Percentiles rank a stretch among this genome's conserved stretches.
phyloP scores from a whole-genome alignment of 2,329 filamentous ascomycete genomes.

The Aspergillus glaucus region DNA sequence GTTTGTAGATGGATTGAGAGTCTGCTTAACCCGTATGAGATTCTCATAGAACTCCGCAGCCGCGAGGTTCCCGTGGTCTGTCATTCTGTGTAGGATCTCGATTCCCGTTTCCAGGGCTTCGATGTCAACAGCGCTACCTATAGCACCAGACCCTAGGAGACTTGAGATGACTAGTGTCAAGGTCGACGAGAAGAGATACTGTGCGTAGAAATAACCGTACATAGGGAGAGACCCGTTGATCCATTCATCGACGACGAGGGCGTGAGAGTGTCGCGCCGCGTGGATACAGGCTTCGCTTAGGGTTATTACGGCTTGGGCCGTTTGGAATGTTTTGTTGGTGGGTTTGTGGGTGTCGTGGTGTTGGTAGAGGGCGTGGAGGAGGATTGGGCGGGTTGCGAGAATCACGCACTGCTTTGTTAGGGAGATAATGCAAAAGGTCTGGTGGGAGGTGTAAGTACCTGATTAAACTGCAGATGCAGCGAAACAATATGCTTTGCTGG shows the following conservation, averaged over 20 bases:
- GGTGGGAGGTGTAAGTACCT: constrained; percentile 11
- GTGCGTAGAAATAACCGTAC: constrained; percentile 30
- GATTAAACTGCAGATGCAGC: constrained; percentile 29
- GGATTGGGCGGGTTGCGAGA: constrained; percentile 28
- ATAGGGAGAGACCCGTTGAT: constrained; percentile 26
- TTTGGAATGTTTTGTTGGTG: constrained; percentile 1
- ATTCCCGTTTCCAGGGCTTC: constrained; percentile 18
- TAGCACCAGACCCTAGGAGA: constrained; percentile 8
- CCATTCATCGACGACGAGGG: constrained; percentile 26
- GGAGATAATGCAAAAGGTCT: background rate
- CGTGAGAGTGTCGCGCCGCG: constrained; percentile 24
- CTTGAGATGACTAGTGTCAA: constrained; percentile 27
- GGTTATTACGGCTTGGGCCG: constrained; percentile 20
- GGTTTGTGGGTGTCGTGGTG: constrained; percentile 6
- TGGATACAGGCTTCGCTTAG: constrained; percentile 28
- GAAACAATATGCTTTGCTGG: constrained; percentile 18
- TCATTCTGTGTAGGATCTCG: constrained; percentile 21
- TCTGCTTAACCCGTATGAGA: constrained; percentile 12
- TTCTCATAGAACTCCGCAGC: constrained; percentile 25
- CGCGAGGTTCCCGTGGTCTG: constrained; percentile 23
- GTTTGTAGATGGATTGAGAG: background rate
- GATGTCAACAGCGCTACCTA: constrained; percentile 15
- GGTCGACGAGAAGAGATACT: constrained; percentile 28
- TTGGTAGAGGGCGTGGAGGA: constrained; percentile 27
- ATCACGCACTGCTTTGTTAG: constrained; percentile 25